Evolutionary conservation across 2,329 filamentous ascomycete species (phyloP).

Genomic region (Pseudogymnoascus sp.): DNA sequence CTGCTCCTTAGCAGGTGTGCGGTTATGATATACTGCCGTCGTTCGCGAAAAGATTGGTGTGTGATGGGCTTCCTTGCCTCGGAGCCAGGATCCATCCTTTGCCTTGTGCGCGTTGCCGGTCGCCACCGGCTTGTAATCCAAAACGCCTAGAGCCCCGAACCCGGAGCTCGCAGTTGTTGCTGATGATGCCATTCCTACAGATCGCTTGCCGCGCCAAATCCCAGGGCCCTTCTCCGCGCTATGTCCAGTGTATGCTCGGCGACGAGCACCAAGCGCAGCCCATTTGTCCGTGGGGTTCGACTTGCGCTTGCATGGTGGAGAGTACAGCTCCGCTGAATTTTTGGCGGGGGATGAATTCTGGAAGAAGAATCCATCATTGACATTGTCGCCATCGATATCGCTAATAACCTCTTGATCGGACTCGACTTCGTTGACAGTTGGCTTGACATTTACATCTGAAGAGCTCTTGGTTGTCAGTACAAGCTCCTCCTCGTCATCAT

Average conservation of each 20-base stretch:
- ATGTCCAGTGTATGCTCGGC: slow-evolving; percentile 55
- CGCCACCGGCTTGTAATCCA: slow-evolving; percentile 31
- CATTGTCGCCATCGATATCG: slow-evolving; percentile 54
- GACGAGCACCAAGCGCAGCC: slow-evolving; percentile 76
- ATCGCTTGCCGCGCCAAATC: slow-evolving; percentile 30
- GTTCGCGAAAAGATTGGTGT: slow-evolving; percentile 5
- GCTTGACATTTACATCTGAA: slow-evolving; percentile 39
- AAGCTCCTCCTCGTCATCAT: slow-evolving; percentile 30
- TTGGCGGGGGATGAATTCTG: slow-evolving; percentile 48
- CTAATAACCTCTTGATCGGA: slow-evolving; percentile 31
- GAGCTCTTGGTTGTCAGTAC: slow-evolving; percentile 35
- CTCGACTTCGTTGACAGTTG: slow-evolving; percentile 32
- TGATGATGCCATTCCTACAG: slow-evolving; percentile 26
- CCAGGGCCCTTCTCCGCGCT: slow-evolving; percentile 43
- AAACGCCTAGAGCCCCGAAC: slow-evolving; percentile 30
- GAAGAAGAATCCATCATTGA: slow-evolving; percentile 64
- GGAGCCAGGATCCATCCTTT: slow-evolving; percentile 22
- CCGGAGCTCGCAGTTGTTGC: slow-evolving; percentile 39
- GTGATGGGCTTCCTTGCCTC: slow-evolving; percentile 6
- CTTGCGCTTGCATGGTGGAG: slow-evolving; percentile 57
- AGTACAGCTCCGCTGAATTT: slow-evolving; percentile 43
- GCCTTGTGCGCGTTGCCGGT: slow-evolving; percentile 18
- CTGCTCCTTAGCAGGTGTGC: slow-evolving; percentile 24
- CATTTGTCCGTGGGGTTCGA: slow-evolving; percentile 66
- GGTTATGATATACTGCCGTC: slow-evolving; percentile 5